Evolutionary conservation across 2,329 filamentous ascomycete genomes (phyloP).

Genomic region (Arthrocladium fulminans): DNA sequence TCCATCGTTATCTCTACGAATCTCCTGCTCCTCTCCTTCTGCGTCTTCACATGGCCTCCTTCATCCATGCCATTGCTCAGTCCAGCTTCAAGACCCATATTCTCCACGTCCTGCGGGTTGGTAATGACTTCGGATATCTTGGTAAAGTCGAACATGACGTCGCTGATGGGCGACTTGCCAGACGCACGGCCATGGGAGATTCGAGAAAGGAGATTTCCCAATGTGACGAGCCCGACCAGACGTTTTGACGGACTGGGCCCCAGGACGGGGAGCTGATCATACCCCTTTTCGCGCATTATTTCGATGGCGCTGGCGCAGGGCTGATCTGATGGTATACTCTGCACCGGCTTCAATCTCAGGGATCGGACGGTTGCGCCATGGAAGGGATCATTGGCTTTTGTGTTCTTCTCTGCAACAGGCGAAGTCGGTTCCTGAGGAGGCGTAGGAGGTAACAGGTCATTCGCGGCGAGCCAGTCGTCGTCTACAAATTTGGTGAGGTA

Average conservation of each 20-base stretch:
- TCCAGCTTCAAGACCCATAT: constrained; percentile 5
- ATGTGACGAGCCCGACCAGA: constrained; percentile 84
- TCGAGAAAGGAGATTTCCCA: constrained; percentile 88
- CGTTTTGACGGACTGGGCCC: constrained; percentile 52
- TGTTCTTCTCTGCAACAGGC: constrained; percentile 24
- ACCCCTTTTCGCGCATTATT: constrained; percentile 96
- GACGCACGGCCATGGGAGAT: constrained; percentile 75
- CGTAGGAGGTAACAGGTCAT: constrained; percentile 69
- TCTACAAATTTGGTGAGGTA: constrained; percentile 98
- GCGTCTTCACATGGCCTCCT: constrained; percentile 21
- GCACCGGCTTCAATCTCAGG: constrained; percentile 86
- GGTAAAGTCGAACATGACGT: constrained; percentile 95
- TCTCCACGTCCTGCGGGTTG: constrained; percentile 60
- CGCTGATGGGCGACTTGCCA: constrained; percentile 62
- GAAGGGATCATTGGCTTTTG: constrained; percentile 56
- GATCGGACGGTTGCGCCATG: constrained; percentile 68
- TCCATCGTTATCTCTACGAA: constrained; percentile 94
- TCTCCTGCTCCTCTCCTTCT: constrained; percentile 43
- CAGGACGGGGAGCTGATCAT: constrained; percentile 92
- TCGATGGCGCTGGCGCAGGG: constrained; percentile 83
- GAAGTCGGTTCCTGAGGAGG: constrained; percentile 37
- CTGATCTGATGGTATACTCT: constrained; percentile 64
- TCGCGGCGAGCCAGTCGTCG: constrained; percentile 96
- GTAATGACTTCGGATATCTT: constrained; percentile 81
- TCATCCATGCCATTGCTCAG: constrained; percentile 8